Evolutionary conservation across 1,284 basidiomycete genomes (phyloP).

Genomic region (Termitomyces sp.): DNA sequence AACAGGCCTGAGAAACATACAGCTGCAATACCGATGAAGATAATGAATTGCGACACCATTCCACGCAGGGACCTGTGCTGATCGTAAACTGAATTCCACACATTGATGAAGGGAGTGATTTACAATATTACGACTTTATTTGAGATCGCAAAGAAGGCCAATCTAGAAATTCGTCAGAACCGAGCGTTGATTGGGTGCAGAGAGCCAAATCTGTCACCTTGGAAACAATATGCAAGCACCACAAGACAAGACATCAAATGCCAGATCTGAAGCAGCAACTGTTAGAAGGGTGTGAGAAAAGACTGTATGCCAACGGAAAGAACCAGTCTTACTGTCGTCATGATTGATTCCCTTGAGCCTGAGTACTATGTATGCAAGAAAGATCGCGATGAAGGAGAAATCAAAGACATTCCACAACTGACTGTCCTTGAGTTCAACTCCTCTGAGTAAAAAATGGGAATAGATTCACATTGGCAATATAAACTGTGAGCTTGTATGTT

Average conservation of each 20-base stretch:
- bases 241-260: slow-evolving; percentile 80
- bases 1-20: slow-evolving; percentile 86
- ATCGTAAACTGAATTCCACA: not conserved
- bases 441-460: not conserved
- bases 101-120: slow-evolving; percentile 9
- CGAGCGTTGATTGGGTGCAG: not conserved
- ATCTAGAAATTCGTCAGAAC: slow-evolving; percentile 27
- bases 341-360: slow-evolving; percentile 60
- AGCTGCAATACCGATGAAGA: slow-evolving; percentile 79
- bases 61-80: slow-evolving; percentile 59
- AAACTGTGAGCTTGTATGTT: slow-evolving; percentile 43
- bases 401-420: slow-evolving; percentile 90
- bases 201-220: slow-evolving; percentile 36
- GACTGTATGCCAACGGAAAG: not conserved
- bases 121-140: slow-evolving; percentile 83
- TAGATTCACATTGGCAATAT: slow-evolving; percentile 67
- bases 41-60: slow-evolving; percentile 75
- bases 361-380: slow-evolving; percentile 62
- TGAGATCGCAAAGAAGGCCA: slow-evolving; percentile 83
- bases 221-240: slow-evolving; percentile 87
- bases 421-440: slow-evolving; percentile 1
- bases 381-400: slow-evolving; percentile 70
- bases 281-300: slow-evolving; percentile 2
- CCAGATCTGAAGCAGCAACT: slow-evolving; percentile 60
- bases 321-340: slow-evolving; percentile 42